Base-by-base conservation (phyloP, 179 eudicot species). In the Pouteria campechiana region DNA sequence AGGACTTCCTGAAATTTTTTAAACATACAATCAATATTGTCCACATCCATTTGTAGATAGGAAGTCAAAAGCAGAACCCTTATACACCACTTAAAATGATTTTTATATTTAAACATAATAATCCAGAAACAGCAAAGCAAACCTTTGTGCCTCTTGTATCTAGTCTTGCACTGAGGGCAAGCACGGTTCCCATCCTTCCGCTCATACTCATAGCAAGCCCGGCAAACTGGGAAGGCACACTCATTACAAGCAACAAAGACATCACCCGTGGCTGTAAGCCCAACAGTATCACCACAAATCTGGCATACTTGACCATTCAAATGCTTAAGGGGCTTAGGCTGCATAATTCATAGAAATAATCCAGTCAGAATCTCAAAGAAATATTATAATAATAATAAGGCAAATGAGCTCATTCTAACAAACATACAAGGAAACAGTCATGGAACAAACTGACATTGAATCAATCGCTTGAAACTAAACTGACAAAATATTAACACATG, bases 101-200 rank as follows among this genome's bases (percentile, higher is more conserved):
- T n/a, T n/a, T n/a, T 19, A 19, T n/a, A 17, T 12, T 20, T 30
- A 24, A 6, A 7, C 17, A 9, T 32, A 11, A 25, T 12, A 17
- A 42, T 3, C n/a, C 17, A 33, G 19, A 46, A 28, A 46, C 4
- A 18, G n/a, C n/a, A n/a, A 36, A 32, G 21, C 66, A 41, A 49
- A 82, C 96, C 96, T 74, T 79, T 86, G 46, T 58, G 89, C 51
- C 96, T 79, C 71, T 61, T 82, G 56, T 86, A 86, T 64, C 83
- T 62, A 9, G 96, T 86, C 71, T 86, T 86, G 72, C 96, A 86
- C 67, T 82, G 96, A 41, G 93, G 87, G 51, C 96, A 86, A 6
- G 76, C 57, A 52, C 79, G 96, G 55, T 69, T 86, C 48, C 96
- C 96, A 50, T 86, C 96, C 60, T 65, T 86, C 12, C 96, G 64